phyloP scores from a whole-genome alignment of 495 filamentous ascomycete species.

The Acidiella bohemica region DNA sequence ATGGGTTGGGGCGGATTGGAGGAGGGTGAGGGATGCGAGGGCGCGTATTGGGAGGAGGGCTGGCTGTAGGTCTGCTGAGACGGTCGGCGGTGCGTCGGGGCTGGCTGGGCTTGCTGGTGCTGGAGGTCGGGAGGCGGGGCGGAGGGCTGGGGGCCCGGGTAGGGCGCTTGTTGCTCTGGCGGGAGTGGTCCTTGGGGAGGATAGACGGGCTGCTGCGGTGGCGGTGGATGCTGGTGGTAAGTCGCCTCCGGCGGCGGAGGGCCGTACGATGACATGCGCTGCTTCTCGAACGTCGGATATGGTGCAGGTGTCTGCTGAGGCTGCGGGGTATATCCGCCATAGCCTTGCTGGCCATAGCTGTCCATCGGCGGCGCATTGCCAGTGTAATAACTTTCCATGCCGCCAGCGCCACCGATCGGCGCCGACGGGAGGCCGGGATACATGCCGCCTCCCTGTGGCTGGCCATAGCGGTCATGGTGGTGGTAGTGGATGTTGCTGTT shows the following conservation, averaged over 20 bases:
- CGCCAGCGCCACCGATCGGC: conserved; percentile 24
- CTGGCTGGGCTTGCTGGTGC: conserved; percentile 15
- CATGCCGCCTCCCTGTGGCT: conserved; percentile 33
- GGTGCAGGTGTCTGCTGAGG: conserved; percentile 16
- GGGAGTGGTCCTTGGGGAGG: conserved; percentile 21
- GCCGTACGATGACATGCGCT: not conserved
- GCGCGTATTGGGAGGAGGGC: conserved; percentile 19
- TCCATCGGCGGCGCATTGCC: conserved; percentile 43
- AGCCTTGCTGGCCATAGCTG: conserved; percentile 32
- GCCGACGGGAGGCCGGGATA: conserved; percentile 52
- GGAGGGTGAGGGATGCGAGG: conserved; percentile 19
- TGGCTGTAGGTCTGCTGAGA: conserved; percentile 10
- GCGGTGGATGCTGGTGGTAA: conserved; percentile 13
- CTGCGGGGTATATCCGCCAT: conserved; percentile 20
- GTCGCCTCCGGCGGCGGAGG: conserved; percentile 5
- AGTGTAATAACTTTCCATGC: conserved; percentile 71
- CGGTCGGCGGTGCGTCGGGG: conserved; percentile 2
- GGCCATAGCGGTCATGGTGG: conserved; percentile 39
- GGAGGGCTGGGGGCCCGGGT: conserved; percentile 19
- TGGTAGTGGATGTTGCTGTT: too few species aligned
- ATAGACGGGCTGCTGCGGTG: conserved; percentile 8
- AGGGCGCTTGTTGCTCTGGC: conserved; percentile 13
- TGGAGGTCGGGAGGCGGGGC: conserved; percentile 12
- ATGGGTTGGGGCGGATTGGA: conserved; percentile 9
- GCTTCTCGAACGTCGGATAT: conserved; percentile 27